Conservation (phyloP, 2,329 filamentous ascomycete genomes). For the Nigrograna mackinnonii region DNA sequence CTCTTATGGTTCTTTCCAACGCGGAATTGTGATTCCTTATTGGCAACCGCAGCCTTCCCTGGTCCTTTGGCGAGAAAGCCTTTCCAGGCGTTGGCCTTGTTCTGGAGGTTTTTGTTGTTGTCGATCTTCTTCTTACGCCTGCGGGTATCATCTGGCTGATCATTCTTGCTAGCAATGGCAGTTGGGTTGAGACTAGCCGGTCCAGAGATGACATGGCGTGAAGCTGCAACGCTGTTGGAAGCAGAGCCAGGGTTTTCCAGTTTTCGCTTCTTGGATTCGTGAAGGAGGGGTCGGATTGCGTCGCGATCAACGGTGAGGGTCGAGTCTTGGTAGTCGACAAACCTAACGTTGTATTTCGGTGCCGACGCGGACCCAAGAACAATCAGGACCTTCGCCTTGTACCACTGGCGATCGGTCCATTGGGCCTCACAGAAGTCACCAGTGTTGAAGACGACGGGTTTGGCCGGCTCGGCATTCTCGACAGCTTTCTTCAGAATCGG, state of each 20-base stretch:
- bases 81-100: constrained; percentile 91
- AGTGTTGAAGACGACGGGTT: constrained; percentile 69
- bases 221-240: constrained; percentile 41
- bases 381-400: constrained; percentile 88
- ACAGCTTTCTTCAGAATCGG: constrained; percentile 65
- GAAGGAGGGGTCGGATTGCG: constrained; percentile 33
- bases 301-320: constrained; percentile 71
- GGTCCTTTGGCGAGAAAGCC: constrained; percentile 78
- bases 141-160: constrained; percentile 66
- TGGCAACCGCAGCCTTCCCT: constrained; percentile 68
- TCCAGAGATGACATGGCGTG: constrained; percentile 63
- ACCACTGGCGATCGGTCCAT: constrained; percentile 89
- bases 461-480: constrained; percentile 41
- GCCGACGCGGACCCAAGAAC: constrained; percentile 91
- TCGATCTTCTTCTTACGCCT: constrained; percentile 78
- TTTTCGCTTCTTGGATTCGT: constrained; percentile 56
- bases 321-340: constrained; percentile 91
- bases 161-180: constrained; percentile 67
- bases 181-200: constrained; percentile 68
- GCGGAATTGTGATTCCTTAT: constrained; percentile 97
- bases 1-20: constrained; percentile 85
- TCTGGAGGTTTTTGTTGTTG: constrained; percentile 89
- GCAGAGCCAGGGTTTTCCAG: constrained; percentile 71
- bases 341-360: constrained; percentile 92
- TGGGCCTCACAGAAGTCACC: constrained; percentile 91